Conservation (phyloP, 179 eudicot genomes). For the Heliamphora pulchella region DNA sequence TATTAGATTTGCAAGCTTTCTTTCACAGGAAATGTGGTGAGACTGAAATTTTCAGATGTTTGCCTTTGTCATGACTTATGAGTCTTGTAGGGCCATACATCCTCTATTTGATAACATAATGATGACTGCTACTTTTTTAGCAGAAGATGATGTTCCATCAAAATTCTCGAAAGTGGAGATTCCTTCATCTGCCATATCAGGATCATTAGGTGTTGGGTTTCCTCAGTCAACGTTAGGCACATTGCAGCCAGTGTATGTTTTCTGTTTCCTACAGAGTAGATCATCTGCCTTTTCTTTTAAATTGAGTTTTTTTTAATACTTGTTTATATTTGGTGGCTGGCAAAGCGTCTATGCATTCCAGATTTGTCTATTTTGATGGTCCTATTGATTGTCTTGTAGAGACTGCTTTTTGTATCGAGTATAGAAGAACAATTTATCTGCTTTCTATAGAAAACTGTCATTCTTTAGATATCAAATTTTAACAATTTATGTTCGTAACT, state of each 20-base stretch:
- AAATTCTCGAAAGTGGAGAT: constrained; percentile 62
- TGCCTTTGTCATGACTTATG: constrained; percentile 9
- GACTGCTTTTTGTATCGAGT: constrained; percentile 2
- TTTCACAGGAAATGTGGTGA: background rate
- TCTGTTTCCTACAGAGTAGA: background rate
- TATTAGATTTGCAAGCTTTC: background rate
- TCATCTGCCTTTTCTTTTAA: background rate
- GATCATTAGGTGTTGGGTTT: constrained; percentile 46
- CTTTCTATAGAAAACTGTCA: background rate
- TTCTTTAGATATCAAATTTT: background rate
- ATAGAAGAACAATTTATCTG: background rate
- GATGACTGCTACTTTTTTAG: constrained; percentile 13
- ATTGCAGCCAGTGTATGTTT: constrained; percentile 57
- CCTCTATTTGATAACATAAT: background rate
- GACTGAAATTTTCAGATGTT: background rate
- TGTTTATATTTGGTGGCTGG: background rate
- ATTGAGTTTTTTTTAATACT: background rate
- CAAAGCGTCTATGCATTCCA: background rate
- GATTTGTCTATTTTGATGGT: background rate
- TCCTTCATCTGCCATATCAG: constrained; percentile 54
- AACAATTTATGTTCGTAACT: background rate
- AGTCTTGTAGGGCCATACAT: background rate
- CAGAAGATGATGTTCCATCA: constrained; percentile 79
- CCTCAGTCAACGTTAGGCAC: constrained; percentile 51
- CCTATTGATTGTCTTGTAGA: background rate